Percentiles rank a stretch among this genome's conserved stretches.
Conservation (phyloP, 2,329 filamentous ascomycete species). For the Epichloe sp. region DNA sequence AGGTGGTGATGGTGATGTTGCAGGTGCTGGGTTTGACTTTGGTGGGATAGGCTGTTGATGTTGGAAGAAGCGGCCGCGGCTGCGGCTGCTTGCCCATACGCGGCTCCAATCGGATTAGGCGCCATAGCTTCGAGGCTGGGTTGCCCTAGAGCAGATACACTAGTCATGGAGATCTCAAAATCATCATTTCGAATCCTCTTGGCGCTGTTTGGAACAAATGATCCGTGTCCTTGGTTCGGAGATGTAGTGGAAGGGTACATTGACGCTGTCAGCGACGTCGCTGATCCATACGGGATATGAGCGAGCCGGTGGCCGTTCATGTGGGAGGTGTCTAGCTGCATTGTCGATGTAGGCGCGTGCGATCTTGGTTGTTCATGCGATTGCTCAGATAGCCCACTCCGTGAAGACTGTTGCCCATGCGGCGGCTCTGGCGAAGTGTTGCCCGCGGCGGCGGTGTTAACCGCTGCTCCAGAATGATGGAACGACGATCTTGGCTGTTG, state of each 20-base stretch:
- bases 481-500: slow-evolving; percentile 29
- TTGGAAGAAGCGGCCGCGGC: slow-evolving; percentile 12
- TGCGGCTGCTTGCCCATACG: slow-evolving; percentile 34
- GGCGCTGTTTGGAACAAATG: slow-evolving; percentile 20
- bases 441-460: slow-evolving; percentile 26
- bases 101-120: slow-evolving; percentile 36
- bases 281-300: slow-evolving; percentile 38
- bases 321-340: slow-evolving; percentile 42
- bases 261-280: slow-evolving; percentile 35
- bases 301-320: slow-evolving; percentile 39
- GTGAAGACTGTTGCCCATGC: slow-evolving; percentile 20
- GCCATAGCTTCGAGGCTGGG: slow-evolving; percentile 43
- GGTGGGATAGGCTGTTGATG: slow-evolving; percentile 2
- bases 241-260: slow-evolving; percentile 38
- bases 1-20: slow-evolving; percentile 81
- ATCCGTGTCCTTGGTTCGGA: slow-evolving; percentile 20
- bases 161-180: slow-evolving; percentile 40
- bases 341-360: slow-evolving; percentile 25
- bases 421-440: slow-evolving; percentile 30
- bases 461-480: slow-evolving; percentile 28
- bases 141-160: slow-evolving; percentile 39
- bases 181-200: slow-evolving; percentile 47
- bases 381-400: slow-evolving; percentile 24
- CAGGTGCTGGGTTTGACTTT: slow-evolving; percentile 7
- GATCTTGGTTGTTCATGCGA: slow-evolving; percentile 20